Percentiles rank a stretch among this genome's conserved stretches.
Conservation (phyloP, 225 moss, liverwort and hornwort species). For the Polytrichum formosum region DNA sequence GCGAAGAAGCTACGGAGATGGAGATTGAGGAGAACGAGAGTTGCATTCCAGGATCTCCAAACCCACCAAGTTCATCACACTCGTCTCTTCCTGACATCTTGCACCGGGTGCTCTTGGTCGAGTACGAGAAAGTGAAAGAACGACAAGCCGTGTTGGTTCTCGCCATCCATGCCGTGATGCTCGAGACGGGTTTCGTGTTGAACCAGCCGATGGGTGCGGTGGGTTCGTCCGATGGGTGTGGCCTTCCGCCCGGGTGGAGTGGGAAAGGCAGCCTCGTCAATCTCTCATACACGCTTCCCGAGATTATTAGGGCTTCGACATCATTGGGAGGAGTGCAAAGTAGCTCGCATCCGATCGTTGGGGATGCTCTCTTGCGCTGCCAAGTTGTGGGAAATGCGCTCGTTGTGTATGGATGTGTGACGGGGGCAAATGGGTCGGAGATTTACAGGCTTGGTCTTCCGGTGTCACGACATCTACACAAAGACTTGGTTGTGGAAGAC, state of each 20-base stretch:
- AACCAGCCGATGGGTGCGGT: conserved; percentile 38
- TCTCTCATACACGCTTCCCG: conserved; percentile 74
- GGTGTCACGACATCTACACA: conserved; percentile 48
- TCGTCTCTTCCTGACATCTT: conserved; percentile 76
- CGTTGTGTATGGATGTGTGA: conserved; percentile 81
- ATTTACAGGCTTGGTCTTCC: conserved; percentile 74
- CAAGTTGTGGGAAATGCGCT: conserved; percentile 77
- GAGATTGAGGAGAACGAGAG: conserved; percentile 42
- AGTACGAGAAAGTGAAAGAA: conserved; percentile 62
- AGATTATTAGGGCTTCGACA: conserved; percentile 38
- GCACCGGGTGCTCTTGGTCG: conserved; percentile 64
- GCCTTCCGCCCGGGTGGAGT: conserved; percentile 72
- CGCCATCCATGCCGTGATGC: conserved; percentile 90
- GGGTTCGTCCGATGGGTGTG: conserved; percentile 44
- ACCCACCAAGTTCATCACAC: conserved; percentile 9
- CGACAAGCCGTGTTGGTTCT: conserved; percentile 69
- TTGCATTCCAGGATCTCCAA: conserved; percentile 13
- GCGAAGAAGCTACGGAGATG: conserved; percentile 31
- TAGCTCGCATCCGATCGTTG: conserved; percentile 24
- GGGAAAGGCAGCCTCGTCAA: conserved; percentile 64
- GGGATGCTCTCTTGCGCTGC: conserved; percentile 81
- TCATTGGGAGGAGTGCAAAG: conserved; percentile 18
- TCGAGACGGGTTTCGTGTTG: conserved; percentile 87
- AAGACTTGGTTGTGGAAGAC: conserved; percentile 51
- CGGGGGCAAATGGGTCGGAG: conserved; percentile 60